Base-by-base conservation (phyloP, 768 basidiomycete genomes). In the Mycena galericulata region DNA sequence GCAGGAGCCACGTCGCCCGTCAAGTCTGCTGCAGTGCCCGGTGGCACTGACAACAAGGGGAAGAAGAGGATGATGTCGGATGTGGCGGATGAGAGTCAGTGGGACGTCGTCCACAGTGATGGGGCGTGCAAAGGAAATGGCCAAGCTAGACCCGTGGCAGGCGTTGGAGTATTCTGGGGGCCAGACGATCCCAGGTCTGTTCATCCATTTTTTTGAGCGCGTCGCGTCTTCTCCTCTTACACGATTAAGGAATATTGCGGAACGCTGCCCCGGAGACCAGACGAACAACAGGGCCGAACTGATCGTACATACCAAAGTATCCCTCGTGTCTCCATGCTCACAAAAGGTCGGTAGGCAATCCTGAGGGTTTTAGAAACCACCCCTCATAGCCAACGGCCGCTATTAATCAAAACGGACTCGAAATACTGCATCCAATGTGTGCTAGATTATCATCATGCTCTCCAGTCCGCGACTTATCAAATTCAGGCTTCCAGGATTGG, bases 131-230 rank as follows among this genome's bases (percentile, higher is more conserved):
- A 87, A 74, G 89, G 90, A 2, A 98, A 98, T 75, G 97, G 97
- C 0, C 80, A 89, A 74, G 32, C 30, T 3, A 88, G 86, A 1
- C 86, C 92, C 0, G 70, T 87, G 45, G 97, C 95, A 1, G 97
- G 97, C 1, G 79, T 96, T 46, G 97, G 97, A 0, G 94, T 98
- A 0, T 98, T 90, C 89, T 98, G 94, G 93, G 94, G 91, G 0
- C 79, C 75, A 12, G 75, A 84, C 65, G 92, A 95, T 78, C 77
- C 87, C 34, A 83, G 92, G 92, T 89, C 79, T 69, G 65, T 47
- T 60, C 11, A 47, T 24, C 45, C 32, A 12, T 32, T 32, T 51
- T 18, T n/a, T 15, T 17, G 34, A n/a, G 18, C 27, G n/a, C 43
- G 56, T 20, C 38, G 40, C 17, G 22, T 36, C 8, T 12, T 26